Conservation (phyloP, 768 basidiomycete genomes). For the Mycena maculata region DNA sequence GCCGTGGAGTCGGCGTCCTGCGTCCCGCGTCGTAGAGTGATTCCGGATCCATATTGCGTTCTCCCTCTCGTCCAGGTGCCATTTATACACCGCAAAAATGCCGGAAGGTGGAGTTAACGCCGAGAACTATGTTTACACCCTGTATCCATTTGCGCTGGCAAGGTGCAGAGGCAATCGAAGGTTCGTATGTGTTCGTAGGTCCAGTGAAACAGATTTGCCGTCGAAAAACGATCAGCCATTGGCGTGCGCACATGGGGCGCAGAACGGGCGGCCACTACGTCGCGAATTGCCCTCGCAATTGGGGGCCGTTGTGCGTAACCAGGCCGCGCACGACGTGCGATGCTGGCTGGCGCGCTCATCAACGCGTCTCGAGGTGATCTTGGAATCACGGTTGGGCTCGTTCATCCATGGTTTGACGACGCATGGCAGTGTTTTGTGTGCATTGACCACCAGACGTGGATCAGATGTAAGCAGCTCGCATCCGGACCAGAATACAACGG, state of each 20-base stretch:
- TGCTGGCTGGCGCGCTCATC: neutral
- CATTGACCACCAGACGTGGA: neutral
- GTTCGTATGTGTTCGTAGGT: slow-evolving; percentile 15
- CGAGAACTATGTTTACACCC: neutral
- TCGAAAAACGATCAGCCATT: neutral
- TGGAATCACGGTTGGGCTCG: neutral
- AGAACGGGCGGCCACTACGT: neutral
- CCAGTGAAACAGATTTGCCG: slow-evolving; percentile 16
- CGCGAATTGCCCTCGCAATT: neutral
- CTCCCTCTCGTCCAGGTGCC: neutral
- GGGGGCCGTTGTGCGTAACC: neutral
- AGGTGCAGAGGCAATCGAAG: neutral
- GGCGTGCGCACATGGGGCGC: neutral
- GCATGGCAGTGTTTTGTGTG: slow-evolving; percentile 1
- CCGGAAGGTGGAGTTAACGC: neutral
- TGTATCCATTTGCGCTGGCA: neutral
- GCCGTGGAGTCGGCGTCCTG: slow-evolving; percentile 12
- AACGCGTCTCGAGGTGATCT: neutral
- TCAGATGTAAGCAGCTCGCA: neutral
- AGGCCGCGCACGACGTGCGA: neutral
- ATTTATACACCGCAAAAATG: slow-evolving; percentile 4
- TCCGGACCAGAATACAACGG: neutral
- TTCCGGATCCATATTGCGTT: neutral
- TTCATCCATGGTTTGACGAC: neutral
- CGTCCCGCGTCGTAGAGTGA: neutral